Base-by-base conservation (phyloP, 2,329 filamentous ascomycete genomes). In the Nemania diffusa region DNA sequence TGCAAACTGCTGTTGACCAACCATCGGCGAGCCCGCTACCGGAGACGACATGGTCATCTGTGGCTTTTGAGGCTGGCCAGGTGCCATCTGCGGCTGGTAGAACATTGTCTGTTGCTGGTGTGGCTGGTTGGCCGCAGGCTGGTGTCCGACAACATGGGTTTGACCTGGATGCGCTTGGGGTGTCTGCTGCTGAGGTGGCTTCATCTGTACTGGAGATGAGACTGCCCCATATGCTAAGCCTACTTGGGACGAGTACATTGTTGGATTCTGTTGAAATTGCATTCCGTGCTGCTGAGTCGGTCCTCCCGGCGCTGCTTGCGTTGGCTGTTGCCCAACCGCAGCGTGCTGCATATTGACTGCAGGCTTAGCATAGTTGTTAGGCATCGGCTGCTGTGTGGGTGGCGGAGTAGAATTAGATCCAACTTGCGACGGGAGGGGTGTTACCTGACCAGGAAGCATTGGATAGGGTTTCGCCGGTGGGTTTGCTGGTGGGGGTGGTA, bases 401-500 rank as follows among this genome's bases (percentile, higher is more conserved):
- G 64, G 27, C 6, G 62, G 57, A 32, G 69, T 29, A 24, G 71
- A 61, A 24, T 61, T n/a, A 1, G 74, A 69, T 32, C 75, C 72
- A 17, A 76, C 20, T 59, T 77, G 75, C 5, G 74, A 76, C 15
- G 74, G 73, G 20, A 76, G 55, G 15, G 75, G 73, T 13, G 68
- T 76, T 20, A 76, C 71, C 62, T 77, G 75, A n/a, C 75, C 75
- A 1, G 74, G 74, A 50, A 76, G 71, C 74, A 76, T 76, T 44
- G 75, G 75, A 53, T 71, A 76, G 3, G 75, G 74, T 32, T 74
- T 75, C 3, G 51, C 48, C 4, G 67, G 55, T 22, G 37, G 26
- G 9, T 53, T 64, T 51, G 56, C 8, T 7, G 67, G 52, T 8
- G 63, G 15, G n/a, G 53, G n/a, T 57, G 57, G 22, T 7, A 24